Evolutionary conservation across 805 yeast genomes (phyloP).

Genomic region (Millerago galiae): DNA sequence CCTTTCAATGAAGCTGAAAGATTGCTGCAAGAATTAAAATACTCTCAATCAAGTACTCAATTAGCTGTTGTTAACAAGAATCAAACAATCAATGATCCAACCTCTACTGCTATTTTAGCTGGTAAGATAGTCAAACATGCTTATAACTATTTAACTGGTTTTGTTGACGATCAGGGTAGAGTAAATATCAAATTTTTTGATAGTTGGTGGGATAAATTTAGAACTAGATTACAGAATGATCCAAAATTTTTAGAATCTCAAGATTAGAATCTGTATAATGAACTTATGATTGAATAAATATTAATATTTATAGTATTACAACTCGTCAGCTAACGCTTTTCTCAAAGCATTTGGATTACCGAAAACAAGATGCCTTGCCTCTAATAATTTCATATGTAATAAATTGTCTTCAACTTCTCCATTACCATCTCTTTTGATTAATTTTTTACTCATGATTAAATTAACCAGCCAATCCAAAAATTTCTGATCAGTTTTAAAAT

Average conservation of each 20-base stretch:
- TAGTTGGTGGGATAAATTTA: constrained; percentile 94
- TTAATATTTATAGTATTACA: constrained; percentile 21
- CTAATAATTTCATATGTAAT: constrained; percentile 34
- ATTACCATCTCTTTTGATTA: constrained; percentile 18
- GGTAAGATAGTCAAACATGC: constrained; percentile 88
- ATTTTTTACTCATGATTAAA: constrained; percentile 32
- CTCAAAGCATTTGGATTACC: constrained; percentile 73
- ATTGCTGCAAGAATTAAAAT: constrained; percentile 38
- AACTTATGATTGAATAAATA: not conserved
- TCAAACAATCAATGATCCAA: constrained; percentile 27
- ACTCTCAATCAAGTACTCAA: constrained; percentile 13
- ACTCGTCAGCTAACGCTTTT: constrained; percentile 50
- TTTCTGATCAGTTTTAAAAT: constrained; percentile 24
- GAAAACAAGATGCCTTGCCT: constrained; percentile 58
- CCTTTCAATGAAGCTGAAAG: constrained; percentile 60
- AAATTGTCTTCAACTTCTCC: constrained; percentile 26
- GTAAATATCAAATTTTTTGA: constrained; percentile 86
- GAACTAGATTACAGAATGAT: constrained; percentile 64
- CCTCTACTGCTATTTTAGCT: constrained; percentile 57
- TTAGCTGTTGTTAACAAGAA: constrained; percentile 20
- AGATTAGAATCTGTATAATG: constrained; percentile 3
- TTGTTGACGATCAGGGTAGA: constrained; percentile 69
- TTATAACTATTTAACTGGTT: constrained; percentile 85
- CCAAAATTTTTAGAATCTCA: constrained; percentile 67
- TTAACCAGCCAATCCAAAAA: constrained; percentile 62